Conservation (phyloP, 176 grass and related monocot genomes). For the Luzula sylvatica region DNA sequence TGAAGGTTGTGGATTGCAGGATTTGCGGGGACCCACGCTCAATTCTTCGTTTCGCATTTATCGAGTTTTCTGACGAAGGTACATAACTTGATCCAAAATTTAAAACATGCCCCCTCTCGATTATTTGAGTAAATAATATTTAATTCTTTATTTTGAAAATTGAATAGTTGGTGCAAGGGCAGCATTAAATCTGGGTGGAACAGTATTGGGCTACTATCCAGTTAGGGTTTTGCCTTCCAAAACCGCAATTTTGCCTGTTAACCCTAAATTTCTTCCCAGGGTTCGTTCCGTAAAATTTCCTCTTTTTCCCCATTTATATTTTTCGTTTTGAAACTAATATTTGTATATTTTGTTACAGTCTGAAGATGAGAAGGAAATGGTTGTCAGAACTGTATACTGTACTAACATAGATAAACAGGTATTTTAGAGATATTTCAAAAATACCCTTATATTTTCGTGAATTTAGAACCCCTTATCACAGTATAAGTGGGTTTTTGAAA, state of each 20-base stretch:
- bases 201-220: slow-evolving; percentile 68
- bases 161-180: slow-evolving; percentile 61
- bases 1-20: slow-evolving; percentile 84
- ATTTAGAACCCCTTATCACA: too few species aligned
- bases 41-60: slow-evolving; percentile 85
- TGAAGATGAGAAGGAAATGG: slow-evolving; percentile 82
- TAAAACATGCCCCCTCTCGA: too few species aligned
- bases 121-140: neutral
- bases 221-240: slow-evolving; percentile 93
- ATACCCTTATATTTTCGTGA: too few species aligned
- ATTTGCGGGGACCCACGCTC: slow-evolving; percentile 87
- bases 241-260: slow-evolving; percentile 84
- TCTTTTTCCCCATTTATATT: neutral
- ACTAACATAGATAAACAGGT: slow-evolving; percentile 99
- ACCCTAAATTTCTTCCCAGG: slow-evolving; percentile 82
- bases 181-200: slow-evolving; percentile 58
- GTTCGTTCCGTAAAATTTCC: slow-evolving; percentile 20
- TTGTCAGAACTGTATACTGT: slow-evolving; percentile 88
- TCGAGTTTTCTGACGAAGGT: slow-evolving; percentile 92
- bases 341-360: slow-evolving; percentile 31
- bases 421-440: slow-evolving; percentile 3
- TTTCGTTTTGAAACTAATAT: slow-evolving; percentile 6
- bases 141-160: slow-evolving; percentile 22
- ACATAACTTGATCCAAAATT: neutral
- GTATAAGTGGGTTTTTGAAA: too few species aligned